phyloP scores from a whole-genome alignment of 208 protist species.

The Trypanosoma conorhini region DNA sequence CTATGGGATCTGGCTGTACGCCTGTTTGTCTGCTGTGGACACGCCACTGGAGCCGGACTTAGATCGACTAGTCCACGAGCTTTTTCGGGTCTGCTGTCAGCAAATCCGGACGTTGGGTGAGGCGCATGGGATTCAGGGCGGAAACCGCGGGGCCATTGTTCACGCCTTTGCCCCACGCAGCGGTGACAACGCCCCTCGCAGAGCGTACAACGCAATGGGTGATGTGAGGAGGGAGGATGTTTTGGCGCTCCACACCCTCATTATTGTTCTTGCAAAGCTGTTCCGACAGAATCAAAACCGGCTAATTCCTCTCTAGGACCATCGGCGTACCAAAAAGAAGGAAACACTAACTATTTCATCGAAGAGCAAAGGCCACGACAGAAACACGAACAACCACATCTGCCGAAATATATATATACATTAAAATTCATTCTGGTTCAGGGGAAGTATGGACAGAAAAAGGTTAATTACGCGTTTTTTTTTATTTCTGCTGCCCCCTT shows the following conservation, averaged over 20 bases:
- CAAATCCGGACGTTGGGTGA: constrained; percentile 62
- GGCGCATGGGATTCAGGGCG: constrained; percentile 38
- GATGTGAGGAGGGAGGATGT: constrained; percentile 62
- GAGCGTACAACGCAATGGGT: constrained; percentile 42
- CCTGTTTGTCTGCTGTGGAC: constrained; percentile 59
- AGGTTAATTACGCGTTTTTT: background rate
- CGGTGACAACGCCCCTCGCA: background rate
- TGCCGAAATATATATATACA: too few relatives aligned
- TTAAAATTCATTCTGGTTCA: too few relatives aligned
- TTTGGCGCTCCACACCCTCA: constrained; percentile 65
- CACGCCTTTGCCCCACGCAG: constrained; percentile 16
- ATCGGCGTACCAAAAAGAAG: background rate
- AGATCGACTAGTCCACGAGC: constrained; percentile 63
- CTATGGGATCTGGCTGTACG: constrained; percentile 72
- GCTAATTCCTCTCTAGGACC: constrained; percentile 70
- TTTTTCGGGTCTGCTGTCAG: constrained; percentile 68
- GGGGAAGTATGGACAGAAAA: background rate
- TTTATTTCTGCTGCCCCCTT: background rate
- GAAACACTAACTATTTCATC: too few relatives aligned
- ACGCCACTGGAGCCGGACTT: constrained; percentile 80
- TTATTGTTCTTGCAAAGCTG: constrained; percentile 71
- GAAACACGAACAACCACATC: too few relatives aligned
- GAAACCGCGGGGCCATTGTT: constrained; percentile 49
- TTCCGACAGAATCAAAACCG: constrained; percentile 84
- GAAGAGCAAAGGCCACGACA: too few relatives aligned